Percentiles rank a stretch among this genome's conserved stretches.
These are phyloP conservation scores for Aethionema arabicum DNA, from an alignment of 345 rosid species.

Conservation along the genomic window DNA sequence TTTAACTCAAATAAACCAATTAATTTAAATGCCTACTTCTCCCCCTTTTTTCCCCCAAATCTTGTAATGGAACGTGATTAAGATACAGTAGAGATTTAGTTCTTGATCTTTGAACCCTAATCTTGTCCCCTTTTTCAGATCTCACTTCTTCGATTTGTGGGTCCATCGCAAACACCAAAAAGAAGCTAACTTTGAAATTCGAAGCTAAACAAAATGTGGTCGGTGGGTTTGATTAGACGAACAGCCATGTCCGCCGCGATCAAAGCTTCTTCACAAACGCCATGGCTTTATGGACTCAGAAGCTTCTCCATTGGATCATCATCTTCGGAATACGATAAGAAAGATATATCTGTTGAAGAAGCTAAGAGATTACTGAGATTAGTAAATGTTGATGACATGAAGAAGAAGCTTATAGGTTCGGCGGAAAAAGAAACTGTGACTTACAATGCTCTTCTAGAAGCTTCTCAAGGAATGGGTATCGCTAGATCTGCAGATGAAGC, in stretches of 20 bases:
- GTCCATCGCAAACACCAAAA: background rate
- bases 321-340: conserved; percentile 7
- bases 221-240: conserved; percentile 30
- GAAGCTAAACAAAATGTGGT: conserved; percentile 24
- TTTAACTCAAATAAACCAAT: background rate
- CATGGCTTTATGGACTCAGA: conserved; percentile 16
- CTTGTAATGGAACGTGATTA: background rate
- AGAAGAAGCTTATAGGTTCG: conserved; percentile 54
- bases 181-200: background rate
- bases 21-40: conserved; percentile 9
- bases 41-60: background rate
- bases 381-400: conserved; percentile 80
- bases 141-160: conserved; percentile 22
- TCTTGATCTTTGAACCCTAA: background rate
- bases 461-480: conserved; percentile 62
- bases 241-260: conserved; percentile 13
- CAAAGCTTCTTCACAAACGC: conserved; percentile 20
- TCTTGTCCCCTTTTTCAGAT: background rate
- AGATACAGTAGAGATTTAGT: background rate
- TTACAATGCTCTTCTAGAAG: conserved; percentile 56
- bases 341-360: conserved; percentile 48
- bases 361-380: conserved; percentile 78
- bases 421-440: conserved; percentile 66
- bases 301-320: conserved; percentile 16
- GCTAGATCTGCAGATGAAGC: conserved; percentile 82